phyloP scores from a whole-genome alignment of 305 asterid species.

The Fraxinus sp. region DNA sequence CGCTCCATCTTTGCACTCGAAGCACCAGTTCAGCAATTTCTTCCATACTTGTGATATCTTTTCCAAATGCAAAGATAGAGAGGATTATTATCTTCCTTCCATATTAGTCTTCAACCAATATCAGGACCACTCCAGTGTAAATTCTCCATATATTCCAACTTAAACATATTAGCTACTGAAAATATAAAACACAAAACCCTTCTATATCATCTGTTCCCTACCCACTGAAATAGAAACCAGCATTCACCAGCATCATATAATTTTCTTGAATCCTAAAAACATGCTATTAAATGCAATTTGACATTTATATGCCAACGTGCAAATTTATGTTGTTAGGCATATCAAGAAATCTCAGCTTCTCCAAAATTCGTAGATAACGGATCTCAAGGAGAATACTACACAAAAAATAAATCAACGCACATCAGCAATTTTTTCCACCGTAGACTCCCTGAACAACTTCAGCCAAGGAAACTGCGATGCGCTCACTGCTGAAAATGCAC shows the following conservation, averaged over 20 bases:
- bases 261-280: background rate
- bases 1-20: background rate
- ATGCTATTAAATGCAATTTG: background rate
- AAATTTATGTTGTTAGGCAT: background rate
- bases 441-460: slow-evolving; percentile 82
- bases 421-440: slow-evolving; percentile 53
- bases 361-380: background rate
- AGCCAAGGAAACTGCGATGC: slow-evolving; percentile 84
- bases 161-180: background rate
- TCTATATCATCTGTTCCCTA: background rate
- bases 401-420: slow-evolving; percentile 37
- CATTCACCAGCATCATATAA: background rate
- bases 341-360: background rate
- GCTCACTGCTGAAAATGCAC: slow-evolving; percentile 69
- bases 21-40: background rate
- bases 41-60: background rate
- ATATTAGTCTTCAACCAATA: background rate
- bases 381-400: background rate
- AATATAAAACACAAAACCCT: background rate
- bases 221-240: background rate
- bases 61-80: background rate
- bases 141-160: background rate
- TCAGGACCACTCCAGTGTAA: background rate
- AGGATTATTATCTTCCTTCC: background rate
- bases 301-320: background rate